These are phyloP conservation scores for Prunus davidiana DNA, from an alignment of 306 rosid genomes.

Conservation along the genomic window DNA sequence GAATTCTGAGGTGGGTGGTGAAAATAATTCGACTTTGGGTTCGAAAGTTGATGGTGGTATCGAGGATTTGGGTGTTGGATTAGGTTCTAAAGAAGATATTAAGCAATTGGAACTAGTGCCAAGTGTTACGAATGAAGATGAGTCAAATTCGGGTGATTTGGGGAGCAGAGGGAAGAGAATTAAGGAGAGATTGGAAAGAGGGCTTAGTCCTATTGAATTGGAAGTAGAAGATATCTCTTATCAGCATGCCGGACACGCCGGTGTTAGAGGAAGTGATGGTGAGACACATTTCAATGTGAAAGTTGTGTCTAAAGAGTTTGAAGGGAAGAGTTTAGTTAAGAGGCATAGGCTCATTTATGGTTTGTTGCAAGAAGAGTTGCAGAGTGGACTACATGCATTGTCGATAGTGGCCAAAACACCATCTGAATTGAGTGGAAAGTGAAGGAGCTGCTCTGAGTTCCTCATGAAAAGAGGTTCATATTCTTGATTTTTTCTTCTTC, in stretches of 20 bases:
- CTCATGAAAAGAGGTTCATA: conserved; percentile 22
- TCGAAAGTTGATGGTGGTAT: background rate
- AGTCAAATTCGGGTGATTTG: conserved; percentile 21
- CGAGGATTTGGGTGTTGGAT: background rate
- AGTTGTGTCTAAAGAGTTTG: conserved; percentile 65
- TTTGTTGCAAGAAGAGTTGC: conserved; percentile 73
- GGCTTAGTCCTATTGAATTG: conserved; percentile 57
- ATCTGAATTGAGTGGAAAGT: conserved; percentile 43
- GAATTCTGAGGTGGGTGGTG: conserved; percentile 8
- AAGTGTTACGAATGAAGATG: background rate
- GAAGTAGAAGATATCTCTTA: conserved; percentile 72
- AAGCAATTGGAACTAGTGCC: conserved; percentile 5
- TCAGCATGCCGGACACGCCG: conserved; percentile 85
- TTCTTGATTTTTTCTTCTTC: conserved; percentile 1
- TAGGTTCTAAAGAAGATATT: conserved; percentile 14
- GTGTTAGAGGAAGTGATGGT: conserved; percentile 66
- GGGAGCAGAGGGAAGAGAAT: conserved; percentile 85
- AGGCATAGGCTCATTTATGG: conserved; percentile 77
- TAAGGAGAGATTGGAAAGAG: conserved; percentile 60
- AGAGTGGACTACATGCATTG: conserved; percentile 74
- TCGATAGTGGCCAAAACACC: conserved; percentile 84
- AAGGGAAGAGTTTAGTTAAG: conserved; percentile 84
- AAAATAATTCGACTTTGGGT: conserved; percentile 3
- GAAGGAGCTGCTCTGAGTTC: conserved; percentile 8
- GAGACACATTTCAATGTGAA: conserved; percentile 86